Percentiles rank a stretch among this genome's conserved stretches.
phyloP scores from a whole-genome alignment of 2,329 filamentous ascomycete genomes.

The Colletotrichum musicola region DNA sequence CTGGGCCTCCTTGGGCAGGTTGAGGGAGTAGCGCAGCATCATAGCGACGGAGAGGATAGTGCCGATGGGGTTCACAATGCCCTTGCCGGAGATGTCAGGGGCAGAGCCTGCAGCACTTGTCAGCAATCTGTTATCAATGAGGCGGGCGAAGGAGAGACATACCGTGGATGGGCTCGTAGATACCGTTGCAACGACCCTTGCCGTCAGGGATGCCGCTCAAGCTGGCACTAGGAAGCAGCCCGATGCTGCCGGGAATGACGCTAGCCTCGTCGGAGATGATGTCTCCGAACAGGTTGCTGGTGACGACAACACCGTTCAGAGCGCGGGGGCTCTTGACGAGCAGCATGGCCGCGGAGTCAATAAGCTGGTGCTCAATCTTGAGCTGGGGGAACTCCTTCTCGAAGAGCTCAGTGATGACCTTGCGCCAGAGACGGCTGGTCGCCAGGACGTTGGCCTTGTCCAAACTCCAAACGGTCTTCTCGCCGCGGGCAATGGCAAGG shows the following conservation, averaged over 20 bases:
- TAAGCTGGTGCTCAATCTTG: conserved; percentile 87
- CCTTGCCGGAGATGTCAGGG: conserved; percentile 92
- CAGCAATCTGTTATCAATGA: background rate
- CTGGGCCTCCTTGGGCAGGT: conserved; percentile 80
- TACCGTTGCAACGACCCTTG: conserved; percentile 87
- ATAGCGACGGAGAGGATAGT: conserved; percentile 93
- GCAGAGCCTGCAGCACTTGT: conserved; percentile 74
- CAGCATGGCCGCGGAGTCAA: conserved; percentile 97
- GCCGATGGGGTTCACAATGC: conserved; percentile 86
- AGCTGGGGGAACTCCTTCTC: conserved; percentile 89
- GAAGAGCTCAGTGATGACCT: conserved; percentile 87
- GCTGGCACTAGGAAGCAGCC: conserved; percentile 88
- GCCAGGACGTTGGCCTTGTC: conserved; percentile 98
- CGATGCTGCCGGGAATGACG: conserved; percentile 92
- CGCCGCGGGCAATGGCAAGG: conserved; percentile 80
- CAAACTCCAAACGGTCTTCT: conserved; percentile 81
- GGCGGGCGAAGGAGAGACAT: conserved; percentile 44
- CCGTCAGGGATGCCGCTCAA: conserved; percentile 89
- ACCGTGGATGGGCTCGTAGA: conserved; percentile 99
- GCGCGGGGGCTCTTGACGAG: conserved; percentile 94
- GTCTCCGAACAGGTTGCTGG: conserved; percentile 94
- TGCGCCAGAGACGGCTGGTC: conserved; percentile 89
- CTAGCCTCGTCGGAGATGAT: conserved; percentile 96
- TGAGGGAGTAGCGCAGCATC: conserved; percentile 95
- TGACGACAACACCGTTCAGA: conserved; percentile 91